Evolutionary conservation across 805 yeast genomes (phyloP), one percentile per base, ranked within the genome.

Genomic region (Saturnispora diversa): DNA sequence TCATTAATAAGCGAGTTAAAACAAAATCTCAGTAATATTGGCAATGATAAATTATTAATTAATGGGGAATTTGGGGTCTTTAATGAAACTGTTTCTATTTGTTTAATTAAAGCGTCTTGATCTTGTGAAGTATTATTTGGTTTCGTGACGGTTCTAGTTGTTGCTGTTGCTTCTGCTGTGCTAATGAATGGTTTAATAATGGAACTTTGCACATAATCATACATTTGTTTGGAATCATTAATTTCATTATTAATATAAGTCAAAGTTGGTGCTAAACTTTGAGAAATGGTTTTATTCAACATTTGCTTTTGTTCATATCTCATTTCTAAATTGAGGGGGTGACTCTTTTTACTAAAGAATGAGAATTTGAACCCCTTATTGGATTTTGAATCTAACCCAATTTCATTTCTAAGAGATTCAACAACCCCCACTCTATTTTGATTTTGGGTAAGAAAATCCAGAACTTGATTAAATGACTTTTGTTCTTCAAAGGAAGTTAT

Each of bases 401-500:
- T 54, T 41, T 56, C 49, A 21, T 50, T 47, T 30, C 47, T 49
- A 7, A 57, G 35, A 1, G 62, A 53, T 17, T 53, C 49, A 4
- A 58, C 50, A 11, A 56, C 46, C 3, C 61, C 56, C 1, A 50
- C 43, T 31, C 47, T 44, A 29, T 40, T 45, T 8, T 43, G 26
- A 8, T 44, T 44, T 19, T 52, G 49, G 35, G 52, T 48, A 32
- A 59, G 42, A 40, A 56, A 55, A 30, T 55, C 52, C 15, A 59
- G 55, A 3, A 59, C 55, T 31, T 50, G 51, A 34, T 56, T 51
- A 35, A 59, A 59, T 4, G 62, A 55, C 37, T 58, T 54, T 37
- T 56, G 59, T 36, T 59, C 64, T 28, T 58, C 58, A 31, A 56
- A 50, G 0, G 62, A 56, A 3, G 60, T 46, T 31, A 53, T 44